These are phyloP conservation scores for Lentithecium fluviatile DNA, from an alignment of 495 filamentous ascomycete species.

Conservation along the genomic window DNA sequence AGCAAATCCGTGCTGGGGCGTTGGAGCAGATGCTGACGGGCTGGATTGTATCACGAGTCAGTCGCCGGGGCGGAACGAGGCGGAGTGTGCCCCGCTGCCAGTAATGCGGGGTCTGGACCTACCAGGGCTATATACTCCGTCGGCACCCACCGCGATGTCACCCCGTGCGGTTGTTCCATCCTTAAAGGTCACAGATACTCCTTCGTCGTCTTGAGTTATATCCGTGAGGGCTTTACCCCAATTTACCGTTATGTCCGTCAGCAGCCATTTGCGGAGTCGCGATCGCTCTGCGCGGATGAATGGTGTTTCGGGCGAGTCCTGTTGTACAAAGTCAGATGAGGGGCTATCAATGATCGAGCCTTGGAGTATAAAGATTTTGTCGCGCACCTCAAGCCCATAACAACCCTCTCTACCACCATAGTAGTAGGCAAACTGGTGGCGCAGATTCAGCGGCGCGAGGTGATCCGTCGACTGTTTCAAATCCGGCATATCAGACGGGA, in stretches of 20 bases:
- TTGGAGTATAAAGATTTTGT: neutral
- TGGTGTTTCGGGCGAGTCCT: conserved; percentile 3
- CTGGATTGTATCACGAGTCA: neutral
- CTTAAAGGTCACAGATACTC: neutral
- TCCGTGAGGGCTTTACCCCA: conserved; percentile 1
- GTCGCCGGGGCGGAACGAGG: too few relatives aligned
- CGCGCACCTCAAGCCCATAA: neutral
- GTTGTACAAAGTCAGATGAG: neutral
- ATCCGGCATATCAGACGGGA: conserved; percentile 11
- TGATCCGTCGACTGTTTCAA: conserved; percentile 5
- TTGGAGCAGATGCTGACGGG: neutral
- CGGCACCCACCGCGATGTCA: conserved; percentile 6
- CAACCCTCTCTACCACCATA: too few relatives aligned
- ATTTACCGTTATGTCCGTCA: neutral
- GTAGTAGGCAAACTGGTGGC: neutral
- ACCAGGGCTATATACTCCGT: conserved; percentile 10
- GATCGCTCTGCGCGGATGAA: conserved; percentile 5
- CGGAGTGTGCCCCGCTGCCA: too few relatives aligned
- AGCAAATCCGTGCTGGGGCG: neutral
- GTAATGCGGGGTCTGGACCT: neutral
- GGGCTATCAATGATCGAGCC: too few relatives aligned
- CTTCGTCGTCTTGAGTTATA: conserved; percentile 6
- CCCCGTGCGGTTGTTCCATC: conserved; percentile 4
- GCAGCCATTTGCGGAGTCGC: conserved; percentile 4
- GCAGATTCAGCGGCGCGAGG: neutral